Evolutionary conservation across 495 filamentous ascomycete species (phyloP), one percentile per base, ranked within the genome.

Genomic region (Platismatia glauca): DNA sequence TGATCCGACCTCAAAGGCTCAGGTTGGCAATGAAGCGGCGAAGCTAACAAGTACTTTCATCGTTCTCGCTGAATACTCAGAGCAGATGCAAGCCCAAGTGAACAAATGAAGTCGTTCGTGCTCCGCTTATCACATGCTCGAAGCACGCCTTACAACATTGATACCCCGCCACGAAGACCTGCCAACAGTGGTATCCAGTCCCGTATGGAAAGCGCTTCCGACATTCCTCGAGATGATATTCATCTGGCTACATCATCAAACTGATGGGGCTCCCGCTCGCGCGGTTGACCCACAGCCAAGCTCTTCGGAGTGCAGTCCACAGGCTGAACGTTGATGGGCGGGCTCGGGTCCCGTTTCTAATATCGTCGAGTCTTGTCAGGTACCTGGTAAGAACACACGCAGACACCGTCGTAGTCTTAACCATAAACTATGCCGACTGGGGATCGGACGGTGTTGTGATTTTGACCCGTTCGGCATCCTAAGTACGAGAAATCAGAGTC

Each of bases 381-480:
- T 78, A 24, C 16, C 84, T 82, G 80, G 79, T 77, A 82, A 78
- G 82, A 83, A 84, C 82, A 78, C 82, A 83, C 84, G 81, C 61
- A 86, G 82, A 86, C 85, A 86, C 81, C 81, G 81, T 86, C 80
- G 81, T 85, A 85, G 83, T 85, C 81, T 85, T 86, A 85, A 85
- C 81, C 80, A 84, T 85, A 84, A 85, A 84, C 81, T 84, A 85
- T 84, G 80, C 81, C 81, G 78, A 84, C 82, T 84, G 85, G 81
- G 81, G 82, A 85, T 86, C 80, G 81, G 82, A 79, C 79, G 81
- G 79, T 81, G 81, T 83, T 84, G 80, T 76, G 78, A 82, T 83
- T 76, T 82, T 85, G 81, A 84, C 81, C 80, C 79, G 78, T 80
- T 86, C 81, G 80, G 80, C 79, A 84, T 80, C 81, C 85, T 85